Conservation (phyloP, 805 yeast genomes). For the Kodamaea lidongshanica region DNA sequence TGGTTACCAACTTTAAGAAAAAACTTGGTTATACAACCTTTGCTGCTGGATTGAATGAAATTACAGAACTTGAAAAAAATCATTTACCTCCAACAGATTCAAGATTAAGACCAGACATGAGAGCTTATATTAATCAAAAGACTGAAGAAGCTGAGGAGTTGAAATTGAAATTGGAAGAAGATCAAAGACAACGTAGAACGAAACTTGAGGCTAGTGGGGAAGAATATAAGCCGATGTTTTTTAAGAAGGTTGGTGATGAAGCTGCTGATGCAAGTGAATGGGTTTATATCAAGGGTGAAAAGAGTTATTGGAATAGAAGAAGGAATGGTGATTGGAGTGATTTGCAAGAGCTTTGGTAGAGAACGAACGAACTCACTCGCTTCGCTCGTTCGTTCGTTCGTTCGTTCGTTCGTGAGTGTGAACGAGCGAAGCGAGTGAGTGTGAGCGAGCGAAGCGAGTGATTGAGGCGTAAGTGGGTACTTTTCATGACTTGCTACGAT, state of each 20-base stretch:
- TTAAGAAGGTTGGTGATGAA: constrained; percentile 40
- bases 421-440: too few species aligned
- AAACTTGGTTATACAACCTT: constrained; percentile 85
- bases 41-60: constrained; percentile 75
- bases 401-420: too few species aligned
- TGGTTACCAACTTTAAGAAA: constrained; percentile 50
- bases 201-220: constrained; percentile 41
- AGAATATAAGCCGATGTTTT: constrained; percentile 56
- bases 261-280: constrained; percentile 43
- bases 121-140: constrained; percentile 62
- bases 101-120: constrained; percentile 81
- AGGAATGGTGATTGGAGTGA: constrained; percentile 51
- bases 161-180: constrained; percentile 67
- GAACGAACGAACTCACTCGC: too few species aligned
- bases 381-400: too few species aligned
- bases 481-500: too few species aligned
- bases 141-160: constrained; percentile 64
- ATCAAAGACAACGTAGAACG: constrained; percentile 72
- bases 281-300: constrained; percentile 50
- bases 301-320: constrained; percentile 78
- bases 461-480: too few species aligned
- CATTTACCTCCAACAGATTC: constrained; percentile 80
- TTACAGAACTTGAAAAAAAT: constrained; percentile 63
- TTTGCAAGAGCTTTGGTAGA: constrained; percentile 50
- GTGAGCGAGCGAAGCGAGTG: too few species aligned